Evolutionary conservation across 164 flowering plant species (phyloP).

Genomic region (Cinnamomum micranthum): DNA sequence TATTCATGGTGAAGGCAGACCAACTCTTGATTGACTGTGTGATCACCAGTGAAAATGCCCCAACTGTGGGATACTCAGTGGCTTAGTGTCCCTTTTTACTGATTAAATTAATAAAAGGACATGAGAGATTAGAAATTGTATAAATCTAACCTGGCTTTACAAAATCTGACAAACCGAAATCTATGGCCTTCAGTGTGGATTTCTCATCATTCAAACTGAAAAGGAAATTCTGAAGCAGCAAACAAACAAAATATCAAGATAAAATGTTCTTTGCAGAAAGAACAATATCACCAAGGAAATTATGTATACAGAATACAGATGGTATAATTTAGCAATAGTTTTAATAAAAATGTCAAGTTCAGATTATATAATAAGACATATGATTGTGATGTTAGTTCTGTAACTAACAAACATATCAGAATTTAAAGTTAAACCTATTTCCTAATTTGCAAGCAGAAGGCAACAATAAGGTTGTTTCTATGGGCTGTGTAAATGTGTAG

Average conservation of each 20-base stretch:
- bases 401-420: too few relatives aligned
- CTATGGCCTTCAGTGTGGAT: conserved; percentile 80
- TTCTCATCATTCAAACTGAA: conserved; percentile 64
- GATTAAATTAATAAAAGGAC: background rate
- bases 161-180: conserved; percentile 94
- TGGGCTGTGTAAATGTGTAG: background rate
- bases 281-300: background rate
- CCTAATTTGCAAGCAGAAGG: too few relatives aligned
- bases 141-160: conserved; percentile 78
- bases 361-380: background rate
- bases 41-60: background rate
- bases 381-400: too few relatives aligned
- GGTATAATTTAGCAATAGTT: background rate
- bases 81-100: background rate
- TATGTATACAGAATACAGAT: too few relatives aligned
- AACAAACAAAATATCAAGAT: background rate
- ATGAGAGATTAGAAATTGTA: background rate
- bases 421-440: too few relatives aligned
- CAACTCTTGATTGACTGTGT: background rate
- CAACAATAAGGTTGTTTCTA: too few relatives aligned
- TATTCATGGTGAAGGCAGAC: background rate
- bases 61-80: background rate
- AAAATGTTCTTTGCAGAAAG: background rate
- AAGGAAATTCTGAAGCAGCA: conserved; percentile 76
- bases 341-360: background rate